phyloP scores from a whole-genome alignment of 2,329 filamentous ascomycete genomes.

The Fonsecaea multimorphosa region DNA sequence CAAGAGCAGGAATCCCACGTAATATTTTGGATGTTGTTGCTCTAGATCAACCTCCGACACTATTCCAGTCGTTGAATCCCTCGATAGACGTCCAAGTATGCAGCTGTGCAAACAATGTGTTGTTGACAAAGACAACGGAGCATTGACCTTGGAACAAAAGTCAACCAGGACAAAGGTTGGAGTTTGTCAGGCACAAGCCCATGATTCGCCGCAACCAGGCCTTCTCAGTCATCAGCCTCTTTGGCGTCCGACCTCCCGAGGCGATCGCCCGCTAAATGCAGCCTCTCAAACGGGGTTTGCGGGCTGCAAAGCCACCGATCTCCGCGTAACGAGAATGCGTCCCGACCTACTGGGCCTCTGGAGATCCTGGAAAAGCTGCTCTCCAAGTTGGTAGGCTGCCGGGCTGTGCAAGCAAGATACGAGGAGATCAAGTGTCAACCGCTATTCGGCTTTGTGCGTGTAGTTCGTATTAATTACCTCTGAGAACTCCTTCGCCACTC shows the following conservation, averaged over 20 bases:
- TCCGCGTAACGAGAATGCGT: background rate
- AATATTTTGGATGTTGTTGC: constrained; percentile 16
- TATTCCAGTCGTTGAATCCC: background rate
- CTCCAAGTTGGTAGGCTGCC: constrained; percentile 1
- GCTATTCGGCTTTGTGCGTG: background rate
- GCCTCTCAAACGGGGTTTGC: constrained; percentile 3
- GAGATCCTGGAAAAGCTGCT: constrained; percentile 6
- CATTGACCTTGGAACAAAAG: background rate
- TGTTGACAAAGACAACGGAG: background rate
- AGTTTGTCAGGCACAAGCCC: constrained; percentile 24
- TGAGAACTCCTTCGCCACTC: background rate
- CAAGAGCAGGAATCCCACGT: constrained; percentile 19
- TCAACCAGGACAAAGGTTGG: background rate
- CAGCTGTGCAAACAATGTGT: background rate
- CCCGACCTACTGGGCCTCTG: background rate
- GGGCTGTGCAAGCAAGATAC: constrained; percentile 6
- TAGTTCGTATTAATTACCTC: too few relatives aligned
- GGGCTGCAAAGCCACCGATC: constrained; percentile 6
- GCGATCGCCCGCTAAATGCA: constrained; percentile 28
- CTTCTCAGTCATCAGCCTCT: too few relatives aligned
- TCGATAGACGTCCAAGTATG: background rate
- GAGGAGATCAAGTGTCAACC: background rate
- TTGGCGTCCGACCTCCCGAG: background rate
- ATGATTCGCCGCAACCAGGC: constrained; percentile 33
- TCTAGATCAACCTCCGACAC: background rate